These are phyloP conservation scores for Candida tammaniensis DNA, from an alignment of 805 yeast species.

Conservation along the genomic window DNA sequence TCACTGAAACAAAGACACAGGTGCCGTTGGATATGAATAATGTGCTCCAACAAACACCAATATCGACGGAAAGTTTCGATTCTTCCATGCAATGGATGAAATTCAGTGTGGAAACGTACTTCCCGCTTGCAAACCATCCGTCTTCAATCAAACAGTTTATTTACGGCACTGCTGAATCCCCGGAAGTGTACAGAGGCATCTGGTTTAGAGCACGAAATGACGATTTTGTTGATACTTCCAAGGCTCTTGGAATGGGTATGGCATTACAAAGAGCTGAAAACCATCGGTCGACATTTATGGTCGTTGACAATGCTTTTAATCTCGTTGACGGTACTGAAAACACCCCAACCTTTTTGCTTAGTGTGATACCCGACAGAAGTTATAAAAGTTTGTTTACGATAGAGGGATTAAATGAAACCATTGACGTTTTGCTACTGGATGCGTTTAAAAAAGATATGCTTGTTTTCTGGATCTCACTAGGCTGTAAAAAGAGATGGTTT, in stretches of 20 bases:
- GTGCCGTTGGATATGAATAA: slow-evolving; percentile 1
- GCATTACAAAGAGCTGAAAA: not conserved
- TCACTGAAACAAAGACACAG: not conserved
- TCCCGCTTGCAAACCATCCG: not conserved
- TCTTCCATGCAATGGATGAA: too few relatives aligned
- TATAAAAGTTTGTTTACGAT: too few relatives aligned
- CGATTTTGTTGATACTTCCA: not conserved
- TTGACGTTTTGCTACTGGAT: not conserved
- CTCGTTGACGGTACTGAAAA: not conserved
- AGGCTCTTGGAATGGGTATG: not conserved
- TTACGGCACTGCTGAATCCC: not conserved
- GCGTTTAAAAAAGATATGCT: not conserved
- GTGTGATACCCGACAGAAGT: not conserved
- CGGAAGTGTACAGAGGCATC: not conserved
- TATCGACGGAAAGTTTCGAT: too few relatives aligned
- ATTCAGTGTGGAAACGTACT: not conserved
- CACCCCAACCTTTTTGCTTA: not conserved
- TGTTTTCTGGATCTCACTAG: not conserved
- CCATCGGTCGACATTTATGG: not conserved
- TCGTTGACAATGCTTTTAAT: not conserved
- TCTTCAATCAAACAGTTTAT: not conserved
- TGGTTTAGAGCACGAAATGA: not conserved
- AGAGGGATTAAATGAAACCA: not conserved
- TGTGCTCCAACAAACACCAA: too few relatives aligned
- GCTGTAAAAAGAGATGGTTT: not conserved